These are phyloP conservation scores for Steccherinum ochraceum DNA, from an alignment of 768 basidiomycete species.

Conservation along the genomic window DNA sequence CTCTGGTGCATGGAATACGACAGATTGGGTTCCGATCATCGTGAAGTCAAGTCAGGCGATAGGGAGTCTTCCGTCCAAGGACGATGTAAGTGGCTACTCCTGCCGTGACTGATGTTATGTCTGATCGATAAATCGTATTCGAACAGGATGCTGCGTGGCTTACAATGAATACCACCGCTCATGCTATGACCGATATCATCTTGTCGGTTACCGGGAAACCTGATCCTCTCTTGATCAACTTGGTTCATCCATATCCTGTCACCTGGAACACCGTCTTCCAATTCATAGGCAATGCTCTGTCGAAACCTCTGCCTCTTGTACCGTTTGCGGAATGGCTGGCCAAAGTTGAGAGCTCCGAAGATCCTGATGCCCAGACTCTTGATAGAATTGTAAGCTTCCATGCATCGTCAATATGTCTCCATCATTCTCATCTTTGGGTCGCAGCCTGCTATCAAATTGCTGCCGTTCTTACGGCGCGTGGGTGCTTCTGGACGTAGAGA, in stretches of 20 bases:
- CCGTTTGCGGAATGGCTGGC: constrained; percentile 1
- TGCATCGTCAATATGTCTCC: background rate
- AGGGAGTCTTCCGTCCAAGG: constrained; percentile 3
- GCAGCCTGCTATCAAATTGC: constrained; percentile 10
- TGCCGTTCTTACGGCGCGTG: constrained; percentile 1
- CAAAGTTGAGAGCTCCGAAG: background rate
- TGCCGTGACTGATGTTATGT: too few species aligned
- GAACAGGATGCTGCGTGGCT: constrained; percentile 31
- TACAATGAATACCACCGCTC: constrained; percentile 28
- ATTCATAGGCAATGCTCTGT: background rate
- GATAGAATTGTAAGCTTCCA: background rate
- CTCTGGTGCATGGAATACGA: constrained; percentile 23
- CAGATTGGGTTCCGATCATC: constrained; percentile 24
- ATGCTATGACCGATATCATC: constrained; percentile 27
- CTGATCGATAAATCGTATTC: too few species aligned
- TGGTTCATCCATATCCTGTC: constrained; percentile 32
- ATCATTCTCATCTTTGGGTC: background rate
- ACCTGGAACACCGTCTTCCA: constrained; percentile 24
- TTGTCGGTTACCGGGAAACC: constrained; percentile 17
- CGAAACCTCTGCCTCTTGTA: background rate
- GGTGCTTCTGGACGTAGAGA: background rate
- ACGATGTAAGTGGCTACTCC: constrained; percentile 6
- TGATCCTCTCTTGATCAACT: constrained; percentile 21
- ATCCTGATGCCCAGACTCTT: background rate
- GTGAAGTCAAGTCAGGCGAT: constrained; percentile 11